These are phyloP conservation scores for Ormosia semicastrata DNA, from an alignment of 306 rosid species.

Conservation along the genomic window DNA sequence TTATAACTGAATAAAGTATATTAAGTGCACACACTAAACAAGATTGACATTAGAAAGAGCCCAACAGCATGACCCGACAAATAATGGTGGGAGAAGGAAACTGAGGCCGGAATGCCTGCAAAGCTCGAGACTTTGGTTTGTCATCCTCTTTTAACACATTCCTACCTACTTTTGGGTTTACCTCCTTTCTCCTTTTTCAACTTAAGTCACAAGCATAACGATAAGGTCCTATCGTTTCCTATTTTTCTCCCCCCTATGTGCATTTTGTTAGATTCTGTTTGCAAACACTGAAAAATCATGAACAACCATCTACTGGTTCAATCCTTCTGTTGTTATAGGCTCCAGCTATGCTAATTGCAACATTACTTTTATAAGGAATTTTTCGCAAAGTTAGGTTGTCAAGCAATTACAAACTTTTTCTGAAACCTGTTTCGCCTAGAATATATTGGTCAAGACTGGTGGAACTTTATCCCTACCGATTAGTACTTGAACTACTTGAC, in stretches of 20 bases:
- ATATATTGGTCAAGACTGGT: neutral
- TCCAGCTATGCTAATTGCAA: neutral
- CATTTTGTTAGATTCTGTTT: neutral
- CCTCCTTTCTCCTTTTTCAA: slow-evolving; percentile 19
- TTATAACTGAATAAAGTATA: slow-evolving; percentile 30
- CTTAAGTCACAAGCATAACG: slow-evolving; percentile 20
- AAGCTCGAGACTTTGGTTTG: slow-evolving; percentile 60
- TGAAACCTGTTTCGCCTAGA: neutral
- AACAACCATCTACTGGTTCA: neutral
- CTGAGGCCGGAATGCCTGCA: slow-evolving; percentile 59
- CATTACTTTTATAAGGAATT: neutral
- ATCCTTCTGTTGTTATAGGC: neutral
- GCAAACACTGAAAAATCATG: neutral
- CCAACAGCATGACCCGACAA: slow-evolving; percentile 64
- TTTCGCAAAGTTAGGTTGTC: slow-evolving; percentile 4
- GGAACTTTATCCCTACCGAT: neutral
- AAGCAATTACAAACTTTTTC: neutral
- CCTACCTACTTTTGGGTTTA: slow-evolving; percentile 41
- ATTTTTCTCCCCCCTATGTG: slow-evolving; percentile 6
- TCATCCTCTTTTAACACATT: slow-evolving; percentile 48
- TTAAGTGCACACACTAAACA: slow-evolving; percentile 6
- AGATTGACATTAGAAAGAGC: slow-evolving; percentile 38
- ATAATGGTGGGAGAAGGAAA: slow-evolving; percentile 60
- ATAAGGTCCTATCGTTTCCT: slow-evolving; percentile 35
- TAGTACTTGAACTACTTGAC: neutral